A percentile compares a stretch with the other conserved stretches of the same genome.
These are phyloP conservation scores for Aspergillus pseudoterreus DNA, from an alignment of 2,329 filamentous ascomycete genomes.

Conservation along the genomic window DNA sequence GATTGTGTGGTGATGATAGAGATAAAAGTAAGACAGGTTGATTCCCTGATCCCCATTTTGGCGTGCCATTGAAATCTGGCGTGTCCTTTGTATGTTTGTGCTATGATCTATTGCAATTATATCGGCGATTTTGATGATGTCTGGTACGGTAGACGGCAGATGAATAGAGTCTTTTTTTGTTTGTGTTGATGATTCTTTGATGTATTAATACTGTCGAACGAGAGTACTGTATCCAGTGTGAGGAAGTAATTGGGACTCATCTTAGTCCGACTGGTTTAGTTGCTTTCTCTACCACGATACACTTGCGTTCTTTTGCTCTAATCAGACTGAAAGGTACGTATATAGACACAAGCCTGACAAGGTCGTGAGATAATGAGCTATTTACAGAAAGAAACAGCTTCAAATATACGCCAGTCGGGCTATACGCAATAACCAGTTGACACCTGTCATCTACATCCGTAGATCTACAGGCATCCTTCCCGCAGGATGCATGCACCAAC, in stretches of 20 bases:
- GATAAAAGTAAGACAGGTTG: conserved; percentile 1
- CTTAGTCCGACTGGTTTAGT: too few species aligned
- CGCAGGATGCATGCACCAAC: background rate
- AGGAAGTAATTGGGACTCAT: too few species aligned
- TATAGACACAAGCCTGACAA: too few species aligned
- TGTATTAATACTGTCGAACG: too few species aligned
- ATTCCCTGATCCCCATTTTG: background rate
- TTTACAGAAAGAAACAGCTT: too few species aligned
- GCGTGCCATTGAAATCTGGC: conserved; percentile 4
- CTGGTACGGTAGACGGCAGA: conserved; percentile 1
- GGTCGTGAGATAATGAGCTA: too few species aligned
- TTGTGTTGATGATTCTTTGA: background rate
- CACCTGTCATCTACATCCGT: background rate
- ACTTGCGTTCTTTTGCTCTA: too few species aligned
- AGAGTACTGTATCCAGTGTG: too few species aligned
- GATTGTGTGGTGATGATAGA: background rate
- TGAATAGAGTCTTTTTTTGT: background rate
- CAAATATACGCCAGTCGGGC: too few species aligned
- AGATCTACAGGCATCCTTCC: background rate
- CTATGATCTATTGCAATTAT: background rate
- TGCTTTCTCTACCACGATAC: too few species aligned
- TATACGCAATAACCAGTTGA: background rate
- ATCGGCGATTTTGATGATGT: background rate
- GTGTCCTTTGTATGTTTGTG: background rate
- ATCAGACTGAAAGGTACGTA: too few species aligned